Evolutionary conservation across 768 basidiomycete species (phyloP), one percentile per base, ranked within the genome.

Genomic region (Naganishia vaughanmartiniae): DNA sequence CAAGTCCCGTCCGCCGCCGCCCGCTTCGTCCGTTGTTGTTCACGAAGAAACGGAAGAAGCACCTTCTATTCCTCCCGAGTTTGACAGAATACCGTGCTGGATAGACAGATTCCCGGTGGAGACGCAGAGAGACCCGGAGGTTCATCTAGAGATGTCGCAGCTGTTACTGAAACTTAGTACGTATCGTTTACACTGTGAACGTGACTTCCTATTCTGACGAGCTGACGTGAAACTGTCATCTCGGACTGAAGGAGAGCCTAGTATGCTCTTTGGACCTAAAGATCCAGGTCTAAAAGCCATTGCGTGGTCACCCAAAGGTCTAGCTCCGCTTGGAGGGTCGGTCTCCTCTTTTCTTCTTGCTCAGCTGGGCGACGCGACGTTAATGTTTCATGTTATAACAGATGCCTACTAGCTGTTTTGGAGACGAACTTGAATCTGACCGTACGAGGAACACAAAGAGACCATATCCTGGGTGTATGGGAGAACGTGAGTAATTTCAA

Each of bases 261-360:
- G 42, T 15, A 63, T 63, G 60, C 60, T 63, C n/a, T 63, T 63
- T 63, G 60, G 60, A 2, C 60, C 60, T 6, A 63, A 63, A 63
- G 60, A 63, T 45, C 36, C 60, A 10, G 60, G 60, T 26, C 42
- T 63, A 34, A 63, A 63, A 45, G 60, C 60, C 39, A 36, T 63
- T 45, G 60, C 60, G 2, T 63, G 60, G 60, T 63, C 60, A 30
- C 60, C 60, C 2, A 63, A 63, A 63, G 60, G 60, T 4, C 33
- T 63, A n/a, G 36, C 60, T 2, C 60, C 60, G 17, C 28, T 63
- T 7, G 60, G 60, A 63, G 60, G 60, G 60, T 46, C 46, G 14
- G 60, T 28, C 46, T n/a, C 60, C 15, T 12, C 10, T 31, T 21
- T 10, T 26, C 30, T 26, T 24, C 31, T 33, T 33, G 33, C 11